Base-by-base conservation (phyloP, 2,329 filamentous ascomycete species). In the Teratosphaeria gauchensis region DNA sequence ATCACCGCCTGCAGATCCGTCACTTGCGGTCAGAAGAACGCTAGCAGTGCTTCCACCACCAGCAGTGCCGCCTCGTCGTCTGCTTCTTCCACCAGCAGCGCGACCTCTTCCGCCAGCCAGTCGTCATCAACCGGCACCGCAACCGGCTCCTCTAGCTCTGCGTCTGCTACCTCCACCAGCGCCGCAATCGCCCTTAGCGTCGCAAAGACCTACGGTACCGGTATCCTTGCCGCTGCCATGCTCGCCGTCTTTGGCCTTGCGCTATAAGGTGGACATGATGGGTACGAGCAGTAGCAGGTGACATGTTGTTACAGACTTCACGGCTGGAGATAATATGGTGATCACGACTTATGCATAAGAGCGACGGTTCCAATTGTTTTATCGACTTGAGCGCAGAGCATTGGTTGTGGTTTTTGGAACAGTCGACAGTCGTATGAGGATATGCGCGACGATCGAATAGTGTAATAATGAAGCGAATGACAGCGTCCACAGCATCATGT, bases 191-290 rank as follows among this genome's bases (percentile, higher is more conserved):
- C 75, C 59, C 60, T 80, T 63, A 71, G 70, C 64, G 65, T 77
- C 64, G 74, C 72, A 55, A 75, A 77, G 66, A 75, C 79, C 62
- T 80, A 80, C 68, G 79, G 81, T 55, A 80, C 80, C 57, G 76
- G 77, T 57, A 60, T 69, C 59, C 54, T 72, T 58, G 79, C 77
- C 54, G 78, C 78, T 60, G 79, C 79, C 66, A 72, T 85, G 62
- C 73, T 83, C 59, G 77, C 80, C 55, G 72, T 82, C 57, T 82
- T 85, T 67, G 82, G 82, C 62, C 70, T 85, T 62, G 74, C 82
- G 62, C 72, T 86, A 71, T 87, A 82, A 66, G 53, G 8, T 2
- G n/a, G 31, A 53, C 12, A 16, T 14, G 16, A 19, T 7, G 14
- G 24, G 4, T 31, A 12, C 24, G 51, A 53, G 16, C 51, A 35